These are phyloP conservation scores for Pseudonitzschia multiseries DNA, from an alignment of 108 stramenopile genomes.

Conservation along the genomic window DNA sequence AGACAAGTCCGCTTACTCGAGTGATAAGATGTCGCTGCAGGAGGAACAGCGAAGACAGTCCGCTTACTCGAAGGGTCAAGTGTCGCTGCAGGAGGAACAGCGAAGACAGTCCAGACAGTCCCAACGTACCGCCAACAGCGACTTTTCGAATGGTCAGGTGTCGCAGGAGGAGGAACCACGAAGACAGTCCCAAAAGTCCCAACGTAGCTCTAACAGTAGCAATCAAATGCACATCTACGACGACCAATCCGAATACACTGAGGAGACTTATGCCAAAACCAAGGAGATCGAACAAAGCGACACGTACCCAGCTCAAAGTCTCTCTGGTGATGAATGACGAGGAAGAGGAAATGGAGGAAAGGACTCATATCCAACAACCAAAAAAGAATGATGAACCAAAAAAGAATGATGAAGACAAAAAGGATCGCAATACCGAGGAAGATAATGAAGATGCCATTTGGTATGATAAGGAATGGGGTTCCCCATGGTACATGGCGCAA, in stretches of 20 bases:
- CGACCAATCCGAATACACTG: neutral
- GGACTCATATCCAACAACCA: neutral
- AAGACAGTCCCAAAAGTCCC: neutral
- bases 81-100: neutral
- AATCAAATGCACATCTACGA: conserved; percentile 2
- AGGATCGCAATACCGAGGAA: neutral
- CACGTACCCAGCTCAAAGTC: conserved; percentile 13
- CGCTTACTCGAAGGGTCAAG: neutral
- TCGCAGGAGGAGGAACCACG: neutral
- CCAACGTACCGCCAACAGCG: neutral
- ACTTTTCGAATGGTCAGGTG: neutral
- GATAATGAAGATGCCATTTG: conserved; percentile 5
- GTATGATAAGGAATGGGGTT: conserved; percentile 35
- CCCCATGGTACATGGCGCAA: conserved; percentile 49
- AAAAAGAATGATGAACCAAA: neutral
- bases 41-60: neutral
- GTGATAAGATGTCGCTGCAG: neutral
- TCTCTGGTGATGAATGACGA: conserved; percentile 12
- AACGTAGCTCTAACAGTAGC: too few relatives aligned
- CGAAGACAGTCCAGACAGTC: neutral
- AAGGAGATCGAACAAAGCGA: conserved; percentile 2
- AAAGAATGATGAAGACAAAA: neutral
- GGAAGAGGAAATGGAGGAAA: conserved; percentile 22
- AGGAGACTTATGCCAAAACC: neutral
- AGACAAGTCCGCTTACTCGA: neutral